phyloP scores from a whole-genome alignment of 441 rosid species.

The Flueggea neowawraea region DNA sequence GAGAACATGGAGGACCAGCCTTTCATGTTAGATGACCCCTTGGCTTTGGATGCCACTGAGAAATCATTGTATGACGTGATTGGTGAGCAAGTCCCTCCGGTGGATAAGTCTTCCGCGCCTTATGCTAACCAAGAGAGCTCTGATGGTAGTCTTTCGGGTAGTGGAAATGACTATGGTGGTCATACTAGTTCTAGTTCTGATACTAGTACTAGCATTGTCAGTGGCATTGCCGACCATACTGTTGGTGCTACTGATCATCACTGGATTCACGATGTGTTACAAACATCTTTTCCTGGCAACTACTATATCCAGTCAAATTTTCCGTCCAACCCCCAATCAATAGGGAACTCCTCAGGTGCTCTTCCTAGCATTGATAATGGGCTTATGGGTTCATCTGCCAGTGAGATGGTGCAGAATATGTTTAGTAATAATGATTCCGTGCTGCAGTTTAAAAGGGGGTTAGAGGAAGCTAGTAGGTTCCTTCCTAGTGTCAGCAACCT shows the following conservation, averaged over 20 bases:
- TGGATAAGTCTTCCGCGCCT: conserved; percentile 14
- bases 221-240: conserved; percentile 5
- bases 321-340: conserved; percentile 10
- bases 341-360: conserved; percentile 12
- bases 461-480: conserved; percentile 59
- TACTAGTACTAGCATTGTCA: conserved; percentile 11
- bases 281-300: conserved; percentile 17
- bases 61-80: conserved; percentile 61
- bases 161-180: conserved; percentile 26
- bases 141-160: conserved; percentile 21
- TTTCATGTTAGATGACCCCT: conserved; percentile 51
- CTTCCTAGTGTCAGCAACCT: conserved; percentile 33
- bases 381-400: conserved; percentile 18
- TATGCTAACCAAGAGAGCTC: conserved; percentile 25
- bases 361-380: conserved; percentile 7
- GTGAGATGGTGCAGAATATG: conserved; percentile 30
- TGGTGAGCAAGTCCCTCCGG: conserved; percentile 32
- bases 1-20: conserved; percentile 62
- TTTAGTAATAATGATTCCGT: conserved; percentile 37
- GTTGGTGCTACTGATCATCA: conserved; percentile 18
- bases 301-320: conserved; percentile 9
- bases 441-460: conserved; percentile 46
- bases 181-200: conserved; percentile 10
- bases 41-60: conserved; percentile 64
- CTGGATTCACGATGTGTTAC: conserved; percentile 20